These are phyloP conservation scores for Apophysomyces trapeziformis DNA, from an alignment of 371 early-diverging fungal genomes.

Conservation along the genomic window DNA sequence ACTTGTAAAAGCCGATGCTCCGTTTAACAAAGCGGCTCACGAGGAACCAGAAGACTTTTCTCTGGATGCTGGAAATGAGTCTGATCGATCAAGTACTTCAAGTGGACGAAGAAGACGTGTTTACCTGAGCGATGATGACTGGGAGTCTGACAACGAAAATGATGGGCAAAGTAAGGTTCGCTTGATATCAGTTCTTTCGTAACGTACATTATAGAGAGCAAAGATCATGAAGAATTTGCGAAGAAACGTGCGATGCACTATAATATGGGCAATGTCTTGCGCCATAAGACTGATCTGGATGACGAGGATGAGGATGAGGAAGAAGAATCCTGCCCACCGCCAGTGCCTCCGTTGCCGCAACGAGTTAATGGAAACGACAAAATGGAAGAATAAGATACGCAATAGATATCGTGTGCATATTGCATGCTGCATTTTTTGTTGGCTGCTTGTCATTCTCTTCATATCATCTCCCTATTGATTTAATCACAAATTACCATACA, in stretches of 20 bases:
- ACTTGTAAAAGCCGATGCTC: neutral
- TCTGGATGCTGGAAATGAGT: constrained; percentile 47
- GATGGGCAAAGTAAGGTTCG: constrained; percentile 35
- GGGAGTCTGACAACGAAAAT: constrained; percentile 56
- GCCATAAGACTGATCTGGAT: constrained; percentile 50
- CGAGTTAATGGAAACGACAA: constrained; percentile 10
- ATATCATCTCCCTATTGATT: no score
- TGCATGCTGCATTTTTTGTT: no score
- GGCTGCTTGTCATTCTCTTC: no score
- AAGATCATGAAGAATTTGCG: constrained; percentile 71
- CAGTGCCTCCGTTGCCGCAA: constrained; percentile 25
- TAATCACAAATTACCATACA: no score
- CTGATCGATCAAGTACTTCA: constrained; percentile 47
- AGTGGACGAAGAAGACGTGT: constrained; percentile 37
- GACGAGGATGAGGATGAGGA: constrained; percentile 37
- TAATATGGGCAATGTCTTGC: constrained; percentile 76
- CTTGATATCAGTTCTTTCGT: neutral
- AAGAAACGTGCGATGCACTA: constrained; percentile 80
- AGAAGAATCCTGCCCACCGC: constrained; percentile 22
- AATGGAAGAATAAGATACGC: constrained; percentile 24
- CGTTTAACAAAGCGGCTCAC: constrained; percentile 25
- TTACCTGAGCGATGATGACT: constrained; percentile 54
- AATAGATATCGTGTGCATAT: neutral
- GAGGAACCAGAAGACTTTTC: constrained; percentile 55
- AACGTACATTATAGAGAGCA: constrained; percentile 32